Evolutionary conservation across 2,329 filamentous ascomycete genomes (phyloP).

Genomic region (Trichoderma polysporum): DNA sequence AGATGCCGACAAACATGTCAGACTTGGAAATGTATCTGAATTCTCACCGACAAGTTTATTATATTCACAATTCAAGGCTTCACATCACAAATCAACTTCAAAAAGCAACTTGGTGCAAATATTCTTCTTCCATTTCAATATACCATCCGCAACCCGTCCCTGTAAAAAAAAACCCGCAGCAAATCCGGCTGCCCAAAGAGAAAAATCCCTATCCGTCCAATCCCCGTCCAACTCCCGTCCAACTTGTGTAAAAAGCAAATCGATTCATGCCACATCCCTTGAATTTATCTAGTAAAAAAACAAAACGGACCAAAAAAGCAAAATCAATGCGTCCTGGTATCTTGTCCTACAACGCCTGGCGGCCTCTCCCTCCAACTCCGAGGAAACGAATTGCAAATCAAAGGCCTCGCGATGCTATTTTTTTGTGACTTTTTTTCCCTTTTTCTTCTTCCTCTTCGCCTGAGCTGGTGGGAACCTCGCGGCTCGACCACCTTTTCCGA

Average conservation of each 20-base stretch:
- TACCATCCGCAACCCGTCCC: not conserved
- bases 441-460: not conserved
- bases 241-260: not conserved
- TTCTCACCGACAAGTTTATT: too few relatives aligned
- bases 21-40: too few relatives aligned
- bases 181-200: not conserved
- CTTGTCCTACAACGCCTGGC: slow-evolving; percentile 6
- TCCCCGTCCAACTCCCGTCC: not conserved
- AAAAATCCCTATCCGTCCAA: not conserved
- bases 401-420: too few relatives aligned
- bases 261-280: not conserved
- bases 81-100: not conserved
- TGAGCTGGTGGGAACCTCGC: not conserved
- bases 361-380: slow-evolving; percentile 4
- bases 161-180: not conserved
- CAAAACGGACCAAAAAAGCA: not conserved
- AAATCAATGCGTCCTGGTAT: slow-evolving; percentile 19
- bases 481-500: not conserved
- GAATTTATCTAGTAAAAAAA: not conserved
- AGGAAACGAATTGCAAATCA: slow-evolving; percentile 7
- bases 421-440: not conserved
- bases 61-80: too few relatives aligned
- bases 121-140: not conserved
- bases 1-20: too few relatives aligned
- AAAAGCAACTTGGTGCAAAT: not conserved